Percentiles rank a stretch among this genome's conserved stretches.
phyloP scores from a whole-genome alignment of 1,284 basidiomycete genomes.

The Microbotryum saponariae region DNA sequence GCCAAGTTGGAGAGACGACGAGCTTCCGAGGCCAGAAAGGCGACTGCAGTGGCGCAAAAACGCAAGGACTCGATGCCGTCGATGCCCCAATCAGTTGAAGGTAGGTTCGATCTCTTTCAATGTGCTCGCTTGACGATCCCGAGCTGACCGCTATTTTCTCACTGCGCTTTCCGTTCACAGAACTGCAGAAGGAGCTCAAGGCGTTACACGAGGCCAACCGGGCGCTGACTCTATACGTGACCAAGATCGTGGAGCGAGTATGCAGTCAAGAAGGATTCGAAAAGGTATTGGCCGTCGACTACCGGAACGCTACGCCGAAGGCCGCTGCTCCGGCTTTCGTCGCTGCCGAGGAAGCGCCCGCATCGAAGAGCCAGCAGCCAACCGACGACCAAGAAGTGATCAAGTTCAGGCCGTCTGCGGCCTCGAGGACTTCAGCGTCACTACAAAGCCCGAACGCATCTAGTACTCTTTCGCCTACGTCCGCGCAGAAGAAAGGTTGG shows the following conservation, averaged over 20 bases:
- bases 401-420: neutral
- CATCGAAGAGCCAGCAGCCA: neutral
- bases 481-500: neutral
- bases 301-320: conserved; percentile 18
- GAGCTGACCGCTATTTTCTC: too few species aligned
- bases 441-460: conserved; percentile 12
- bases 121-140: neutral
- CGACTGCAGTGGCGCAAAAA: neutral
- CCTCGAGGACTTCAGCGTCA: neutral
- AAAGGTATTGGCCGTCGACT: conserved; percentile 36
- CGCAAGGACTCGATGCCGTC: conserved; percentile 8
- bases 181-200: conserved; percentile 28
- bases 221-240: conserved; percentile 35
- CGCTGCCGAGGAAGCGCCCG: neutral
- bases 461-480: neutral
- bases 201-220: conserved; percentile 34
- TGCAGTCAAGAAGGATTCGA: conserved; percentile 37
- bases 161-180: neutral
- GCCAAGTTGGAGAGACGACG: neutral
- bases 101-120: neutral
- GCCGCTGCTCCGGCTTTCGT: neutral
- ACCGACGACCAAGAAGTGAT: neutral
- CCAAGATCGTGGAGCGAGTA: conserved; percentile 37
- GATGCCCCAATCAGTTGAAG: conserved; percentile 1
- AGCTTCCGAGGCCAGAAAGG: conserved; percentile 2